A percentile compares a stretch with the other conserved stretches of the same genome.
Evolutionary conservation across 2,329 filamentous ascomycete species (phyloP).

Genomic region (Emmonsiellopsis sp.): DNA sequence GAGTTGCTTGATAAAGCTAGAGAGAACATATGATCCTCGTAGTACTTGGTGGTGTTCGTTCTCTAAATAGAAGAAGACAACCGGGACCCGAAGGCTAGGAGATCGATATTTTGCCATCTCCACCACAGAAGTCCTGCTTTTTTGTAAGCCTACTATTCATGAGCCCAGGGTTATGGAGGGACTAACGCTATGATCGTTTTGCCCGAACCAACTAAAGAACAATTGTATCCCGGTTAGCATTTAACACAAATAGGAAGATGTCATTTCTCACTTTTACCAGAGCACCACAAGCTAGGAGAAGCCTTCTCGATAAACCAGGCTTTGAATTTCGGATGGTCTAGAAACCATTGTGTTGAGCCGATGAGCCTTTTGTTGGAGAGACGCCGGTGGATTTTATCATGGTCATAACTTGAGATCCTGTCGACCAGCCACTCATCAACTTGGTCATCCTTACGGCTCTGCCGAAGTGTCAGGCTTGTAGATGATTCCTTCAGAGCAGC

Average conservation of each 20-base stretch:
- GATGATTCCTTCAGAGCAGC: neutral
- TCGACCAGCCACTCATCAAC: neutral
- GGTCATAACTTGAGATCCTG: neutral
- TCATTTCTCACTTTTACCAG: neutral
- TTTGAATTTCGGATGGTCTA: neutral
- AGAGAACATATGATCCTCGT: neutral
- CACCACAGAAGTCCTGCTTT: neutral
- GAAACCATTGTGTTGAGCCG: neutral
- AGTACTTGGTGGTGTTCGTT: neutral
- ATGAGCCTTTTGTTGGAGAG: neutral
- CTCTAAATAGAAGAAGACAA: neutral
- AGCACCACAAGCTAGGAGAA: neutral
- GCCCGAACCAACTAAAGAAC: neutral
- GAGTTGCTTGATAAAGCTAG: neutral
- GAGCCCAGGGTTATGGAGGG: neutral
- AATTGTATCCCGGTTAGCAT: neutral
- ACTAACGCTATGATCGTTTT: slow-evolving; percentile 1
- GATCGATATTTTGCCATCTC: neutral
- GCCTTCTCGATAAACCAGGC: neutral
- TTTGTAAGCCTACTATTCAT: neutral
- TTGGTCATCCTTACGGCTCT: neutral
- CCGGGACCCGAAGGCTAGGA: neutral
- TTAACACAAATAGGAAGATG: neutral
- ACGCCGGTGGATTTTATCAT: neutral
- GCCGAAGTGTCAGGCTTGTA: neutral